These are phyloP conservation scores for Alternaria sp. DNA, from an alignment of 2,329 filamentous ascomycete species.

Conservation along the genomic window DNA sequence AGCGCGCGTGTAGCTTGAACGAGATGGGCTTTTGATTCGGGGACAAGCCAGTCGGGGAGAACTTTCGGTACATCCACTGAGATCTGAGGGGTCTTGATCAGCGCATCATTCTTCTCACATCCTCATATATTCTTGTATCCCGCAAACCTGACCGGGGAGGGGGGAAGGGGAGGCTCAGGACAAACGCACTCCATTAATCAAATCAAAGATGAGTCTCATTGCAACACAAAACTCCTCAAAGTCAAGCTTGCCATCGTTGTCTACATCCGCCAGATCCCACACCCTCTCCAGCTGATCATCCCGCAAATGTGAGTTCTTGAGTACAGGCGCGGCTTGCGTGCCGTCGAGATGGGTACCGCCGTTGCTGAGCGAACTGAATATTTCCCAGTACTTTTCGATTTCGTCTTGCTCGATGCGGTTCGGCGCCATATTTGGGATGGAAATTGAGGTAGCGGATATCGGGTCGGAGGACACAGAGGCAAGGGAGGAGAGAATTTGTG, in stretches of 20 bases:
- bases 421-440: conserved; percentile 43
- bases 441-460: neutral
- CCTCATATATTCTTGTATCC: neutral
- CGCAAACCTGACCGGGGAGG: neutral
- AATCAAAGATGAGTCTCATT: conserved; percentile 96
- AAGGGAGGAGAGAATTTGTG: conserved; percentile 7
- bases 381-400: conserved; percentile 81
- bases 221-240: conserved; percentile 99
- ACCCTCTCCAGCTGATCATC: conserved; percentile 92
- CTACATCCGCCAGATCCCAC: conserved; percentile 97
- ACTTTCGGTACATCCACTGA: conserved; percentile 79
- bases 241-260: conserved; percentile 95
- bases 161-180: neutral
- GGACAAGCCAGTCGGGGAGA: conserved; percentile 95
- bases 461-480: neutral
- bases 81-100: conserved; percentile 65
- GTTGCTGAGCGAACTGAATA: conserved; percentile 73
- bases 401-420: conserved; percentile 75
- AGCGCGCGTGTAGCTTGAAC: conserved; percentile 60
- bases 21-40: conserved; percentile 71
- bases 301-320: conserved; percentile 75
- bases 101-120: conserved; percentile 4
- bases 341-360: conserved; percentile 72
- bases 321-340: conserved; percentile 72
- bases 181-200: conserved; percentile 82